Conservation (phyloP, 2,329 filamentous ascomycete genomes). For the Aureobasidium sp. region DNA sequence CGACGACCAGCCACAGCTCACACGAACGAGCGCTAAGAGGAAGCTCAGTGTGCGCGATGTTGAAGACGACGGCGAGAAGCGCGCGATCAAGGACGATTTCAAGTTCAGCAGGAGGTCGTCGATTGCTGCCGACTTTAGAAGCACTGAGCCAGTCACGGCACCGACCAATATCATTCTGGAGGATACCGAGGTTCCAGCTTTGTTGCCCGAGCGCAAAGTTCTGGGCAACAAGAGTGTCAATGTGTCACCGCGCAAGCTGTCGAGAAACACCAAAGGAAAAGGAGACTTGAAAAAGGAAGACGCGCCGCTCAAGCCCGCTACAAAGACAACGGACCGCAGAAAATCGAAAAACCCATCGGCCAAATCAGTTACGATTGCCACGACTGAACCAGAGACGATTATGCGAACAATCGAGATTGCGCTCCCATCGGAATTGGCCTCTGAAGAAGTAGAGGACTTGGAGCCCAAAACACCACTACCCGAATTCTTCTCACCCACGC, state of each 20-base stretch:
- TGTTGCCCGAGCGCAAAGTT: constrained; percentile 28
- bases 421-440: background rate
- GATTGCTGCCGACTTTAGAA: background rate
- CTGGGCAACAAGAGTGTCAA: constrained; percentile 35
- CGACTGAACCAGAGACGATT: constrained; percentile 17
- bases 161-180: background rate
- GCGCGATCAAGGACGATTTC: constrained; percentile 34
- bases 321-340: constrained; percentile 9
- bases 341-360: constrained; percentile 12
- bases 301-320: constrained; percentile 10
- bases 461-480: constrained; percentile 23
- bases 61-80: constrained; percentile 29
- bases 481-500: constrained; percentile 36
- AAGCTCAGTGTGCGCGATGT: constrained; percentile 48
- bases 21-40: constrained; percentile 45
- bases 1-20: constrained; percentile 23
- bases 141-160: background rate
- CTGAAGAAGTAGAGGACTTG: background rate
- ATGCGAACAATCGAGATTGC: constrained; percentile 12
- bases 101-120: constrained; percentile 34
- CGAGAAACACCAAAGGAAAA: constrained; percentile 10
- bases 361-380: constrained; percentile 16
- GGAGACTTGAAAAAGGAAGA: constrained; percentile 16
- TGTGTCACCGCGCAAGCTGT: constrained; percentile 25
- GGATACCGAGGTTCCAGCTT: background rate